Base-by-base conservation (phyloP, 352 stramenopile species). In the Phytopythium chamaehyphon region DNA sequence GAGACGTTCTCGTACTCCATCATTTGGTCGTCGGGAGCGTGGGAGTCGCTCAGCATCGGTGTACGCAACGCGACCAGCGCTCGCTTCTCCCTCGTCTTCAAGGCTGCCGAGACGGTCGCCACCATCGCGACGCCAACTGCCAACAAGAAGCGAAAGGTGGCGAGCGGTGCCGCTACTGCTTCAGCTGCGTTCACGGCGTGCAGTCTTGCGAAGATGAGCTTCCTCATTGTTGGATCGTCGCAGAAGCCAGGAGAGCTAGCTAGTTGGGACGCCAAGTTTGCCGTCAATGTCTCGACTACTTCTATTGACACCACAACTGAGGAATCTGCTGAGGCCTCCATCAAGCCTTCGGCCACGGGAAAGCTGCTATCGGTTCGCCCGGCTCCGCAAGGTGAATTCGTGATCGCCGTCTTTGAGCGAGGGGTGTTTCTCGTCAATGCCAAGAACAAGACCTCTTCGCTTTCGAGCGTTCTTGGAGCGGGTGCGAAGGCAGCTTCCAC, bases 241-340 rank as follows among this genome's bases (percentile, higher is more conserved):
- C 61, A 80, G 37, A 46, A 52, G 9, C 60, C 74, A 1, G 59
- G 64, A 55, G 61, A 72, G 44, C 61, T 88, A 28, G 71, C 69
- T 11, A 76, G 67, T 4, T 91, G 77, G 77, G 78, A 91, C 55
- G 66, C 78, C 46, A 89, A 86, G 61, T 91, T 89, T 48, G 78
- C 76, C 18, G 81, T 89, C 0, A 69, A 83, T 2, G 71, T 91
- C 12, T 70, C 76, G 1, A 69, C 59, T 18, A 75, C 66, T n/a
- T 61, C 81, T 46, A 58, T 86, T 39, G 66, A 78, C 36, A 42
- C 72, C 6, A 44, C 16, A 47, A 63, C 28, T 40, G 37, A 19
- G 55, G 57, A 12, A 37, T 60, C 40, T 44, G 64, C n/a, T 26
- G 67, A 16, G 57, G 56, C 1, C 44, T 42, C 61, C 44, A 59